These are phyloP conservation scores for Neckera pumila DNA, from an alignment of 225 moss, liverwort and hornwort genomes.

Conservation along the genomic window DNA sequence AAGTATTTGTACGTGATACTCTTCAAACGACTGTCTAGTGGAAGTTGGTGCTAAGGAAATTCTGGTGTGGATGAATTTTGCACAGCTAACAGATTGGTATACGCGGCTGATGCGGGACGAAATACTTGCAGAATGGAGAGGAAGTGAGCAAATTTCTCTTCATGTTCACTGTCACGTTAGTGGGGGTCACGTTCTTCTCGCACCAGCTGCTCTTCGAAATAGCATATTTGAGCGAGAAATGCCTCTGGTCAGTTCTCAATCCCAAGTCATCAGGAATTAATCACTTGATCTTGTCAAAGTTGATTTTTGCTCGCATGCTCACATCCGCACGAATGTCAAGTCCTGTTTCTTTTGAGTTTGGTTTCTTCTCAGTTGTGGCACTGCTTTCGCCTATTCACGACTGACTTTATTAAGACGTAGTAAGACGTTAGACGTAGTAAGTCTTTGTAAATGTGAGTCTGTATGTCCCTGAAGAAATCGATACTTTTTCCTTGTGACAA, in stretches of 20 bases:
- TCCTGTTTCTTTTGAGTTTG: background rate
- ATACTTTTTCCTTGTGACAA: background rate
- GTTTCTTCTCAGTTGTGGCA: background rate
- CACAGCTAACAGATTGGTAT: slow-evolving; percentile 53
- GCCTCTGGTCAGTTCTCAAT: slow-evolving; percentile 49
- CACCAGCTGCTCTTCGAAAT: slow-evolving; percentile 61
- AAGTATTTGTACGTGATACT: background rate
- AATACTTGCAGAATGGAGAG: slow-evolving; percentile 64
- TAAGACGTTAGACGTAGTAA: background rate
- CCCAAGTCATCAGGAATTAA: background rate
- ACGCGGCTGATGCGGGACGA: slow-evolving; percentile 63
- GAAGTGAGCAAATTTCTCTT: slow-evolving; percentile 47
- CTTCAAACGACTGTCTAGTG: background rate
- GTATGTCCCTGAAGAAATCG: background rate
- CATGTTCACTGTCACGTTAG: slow-evolving; percentile 63
- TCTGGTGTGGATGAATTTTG: background rate
- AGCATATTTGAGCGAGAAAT: slow-evolving; percentile 64
- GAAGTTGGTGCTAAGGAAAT: background rate
- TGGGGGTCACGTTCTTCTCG: slow-evolving; percentile 57
- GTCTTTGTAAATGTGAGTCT: background rate
- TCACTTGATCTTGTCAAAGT: background rate
- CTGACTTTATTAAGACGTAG: background rate
- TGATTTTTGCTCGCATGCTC: background rate
- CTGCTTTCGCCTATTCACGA: background rate
- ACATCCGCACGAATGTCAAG: background rate